Conservation (phyloP, 768 basidiomycete genomes). For the Zangia roseola region DNA sequence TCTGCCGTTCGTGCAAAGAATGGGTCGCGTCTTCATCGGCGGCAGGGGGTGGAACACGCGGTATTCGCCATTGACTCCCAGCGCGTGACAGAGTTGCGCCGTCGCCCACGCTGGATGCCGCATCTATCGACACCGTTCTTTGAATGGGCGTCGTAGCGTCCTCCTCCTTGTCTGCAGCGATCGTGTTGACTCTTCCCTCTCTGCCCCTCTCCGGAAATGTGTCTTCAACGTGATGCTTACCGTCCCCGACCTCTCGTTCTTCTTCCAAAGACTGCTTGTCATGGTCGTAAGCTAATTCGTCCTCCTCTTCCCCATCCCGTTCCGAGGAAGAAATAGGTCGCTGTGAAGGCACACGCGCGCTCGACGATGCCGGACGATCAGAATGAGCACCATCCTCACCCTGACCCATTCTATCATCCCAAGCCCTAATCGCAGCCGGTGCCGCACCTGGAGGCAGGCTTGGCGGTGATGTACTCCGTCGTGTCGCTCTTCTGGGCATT, state of each 20-base stretch:
- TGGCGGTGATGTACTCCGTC: slow-evolving; percentile 36
- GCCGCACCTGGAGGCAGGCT: slow-evolving; percentile 45
- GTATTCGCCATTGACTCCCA: slow-evolving; percentile 27
- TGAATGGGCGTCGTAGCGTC: slow-evolving; percentile 2
- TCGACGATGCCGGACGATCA: slow-evolving; percentile 31
- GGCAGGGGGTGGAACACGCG: slow-evolving; percentile 40
- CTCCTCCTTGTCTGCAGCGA: not conserved
- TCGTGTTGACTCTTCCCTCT: slow-evolving; percentile 4
- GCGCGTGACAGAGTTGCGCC: slow-evolving; percentile 10
- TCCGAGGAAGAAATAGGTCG: slow-evolving; percentile 33
- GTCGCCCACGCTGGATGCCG: not conserved
- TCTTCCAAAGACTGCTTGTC: slow-evolving; percentile 10
- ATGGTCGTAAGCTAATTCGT: slow-evolving; percentile 26
- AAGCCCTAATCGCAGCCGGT: slow-evolving; percentile 35
- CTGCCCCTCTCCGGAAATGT: slow-evolving; percentile 8
- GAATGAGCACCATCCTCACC: slow-evolving; percentile 32
- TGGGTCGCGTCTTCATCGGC: slow-evolving; percentile 25
- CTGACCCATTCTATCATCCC: slow-evolving; percentile 36
- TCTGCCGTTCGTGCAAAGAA: slow-evolving; percentile 5
- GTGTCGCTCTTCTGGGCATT: slow-evolving; percentile 23
- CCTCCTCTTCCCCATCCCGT: slow-evolving; percentile 29
- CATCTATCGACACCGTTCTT: slow-evolving; percentile 9
- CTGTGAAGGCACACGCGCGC: slow-evolving; percentile 35
- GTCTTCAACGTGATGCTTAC: slow-evolving; percentile 17
- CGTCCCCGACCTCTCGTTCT: not conserved